Base-by-base conservation (phyloP, 2,329 filamentous ascomycete genomes). In the Fusarium nanum region DNA sequence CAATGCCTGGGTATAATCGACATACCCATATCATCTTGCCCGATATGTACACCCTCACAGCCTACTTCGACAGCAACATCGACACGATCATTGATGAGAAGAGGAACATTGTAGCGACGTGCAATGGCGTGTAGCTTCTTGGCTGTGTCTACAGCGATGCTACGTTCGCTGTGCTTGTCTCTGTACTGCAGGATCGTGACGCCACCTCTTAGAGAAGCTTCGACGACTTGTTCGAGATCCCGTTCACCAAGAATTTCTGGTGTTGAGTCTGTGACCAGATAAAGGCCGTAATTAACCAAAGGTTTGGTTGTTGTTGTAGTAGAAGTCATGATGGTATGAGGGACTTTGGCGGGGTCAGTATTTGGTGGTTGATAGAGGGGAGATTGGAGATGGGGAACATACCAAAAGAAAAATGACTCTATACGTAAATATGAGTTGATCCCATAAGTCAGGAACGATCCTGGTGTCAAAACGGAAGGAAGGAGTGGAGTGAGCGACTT, bases 211-310 rank as follows among this genome's bases (percentile, higher is more conserved):
- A 97, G 80, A 22, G 94, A 92, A 47, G 88, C 86, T 75, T 91
- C 89, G 56, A 98, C 94, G 2, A 97, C 90, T 12, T 87, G 74
- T 64, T 88, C 87, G 40, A 98, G 85, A 77, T 93, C 86, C 73
- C 87, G 87, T 68, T 86, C 82, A 57, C 92, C 92, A 45, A 98
- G 89, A 72, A 97, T 93, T 34, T 89, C 89, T 16, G 91, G 87
- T n/a, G 94, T 97, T 53, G 93, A 96, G 85, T 98, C 94, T 7
- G 94, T 98, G 73, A 98, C 94, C 61, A 98, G 86, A 78, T 98
- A 98, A 41, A 98, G 84, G 50, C 91, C 90, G 79, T 97, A 94
- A 81, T 97, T 89, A 48, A 91, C 84, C 22, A 81, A 32, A 6
- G 55, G 52, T 22, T 75, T 76, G 45, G 66, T 30, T 48, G 52